Base-by-base conservation (phyloP, 305 asterid genomes). In the Fraxinus dipetala region DNA sequence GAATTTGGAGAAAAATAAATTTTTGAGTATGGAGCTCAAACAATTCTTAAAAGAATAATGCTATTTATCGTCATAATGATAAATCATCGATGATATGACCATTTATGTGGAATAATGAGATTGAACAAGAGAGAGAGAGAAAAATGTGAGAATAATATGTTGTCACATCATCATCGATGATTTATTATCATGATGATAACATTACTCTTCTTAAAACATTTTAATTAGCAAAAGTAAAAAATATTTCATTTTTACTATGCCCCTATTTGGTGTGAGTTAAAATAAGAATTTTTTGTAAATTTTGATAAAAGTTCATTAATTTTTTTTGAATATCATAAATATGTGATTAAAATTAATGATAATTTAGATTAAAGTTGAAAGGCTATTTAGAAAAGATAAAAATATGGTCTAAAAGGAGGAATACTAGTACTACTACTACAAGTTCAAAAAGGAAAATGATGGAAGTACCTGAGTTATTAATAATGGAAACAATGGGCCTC, bases 401-500 rank as follows among this genome's bases (percentile, higher is more conserved):
- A 48, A 4, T 48, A 14, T 48, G 59, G 20, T 14, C 59, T 48
- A 48, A 48, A 48, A 45, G 59, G 59, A 48, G 59, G 59, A 48
- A 48, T 48, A 4, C 59, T 48, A 43, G 1, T 11, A 48, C 56
- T 14, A 13, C 56, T 45, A 45, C 56, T 13, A 45, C 1, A 13
- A 45, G 18, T 48, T 48, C 59, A 20, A 22, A 63, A 63, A 24
- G 3, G 6, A 78, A 75, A 86, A 75, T 59, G 69, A 56, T 78
- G 78, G 83, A 82, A 67, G 74, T 67, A 67, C 74, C 32, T 11
- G 40, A 14, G 36, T 35, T 78, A 84, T 77, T 80, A 87, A 83
- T 83, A 85, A 87, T 81, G 80, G 84, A 82, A 80, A 82, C 65
- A 74, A 87, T 82, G 86, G 89, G 84, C 88, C 85, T 84, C 86